Base-by-base conservation (phyloP, 2,329 filamentous ascomycete genomes). In the Fusarium sp. region DNA sequence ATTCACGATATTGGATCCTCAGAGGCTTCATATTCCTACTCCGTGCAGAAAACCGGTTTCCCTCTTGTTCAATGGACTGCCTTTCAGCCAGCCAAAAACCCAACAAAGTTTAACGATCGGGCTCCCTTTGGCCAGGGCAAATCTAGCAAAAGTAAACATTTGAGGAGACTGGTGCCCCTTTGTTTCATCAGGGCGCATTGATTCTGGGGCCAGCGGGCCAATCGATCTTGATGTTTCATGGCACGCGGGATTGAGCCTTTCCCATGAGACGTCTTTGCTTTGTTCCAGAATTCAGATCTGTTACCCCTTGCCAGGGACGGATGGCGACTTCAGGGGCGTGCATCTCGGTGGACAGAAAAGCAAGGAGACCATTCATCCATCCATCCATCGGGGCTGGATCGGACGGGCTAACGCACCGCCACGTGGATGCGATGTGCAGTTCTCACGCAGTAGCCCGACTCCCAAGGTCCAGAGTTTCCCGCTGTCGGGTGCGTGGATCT, bases 141-240 rank as follows among this genome's bases (percentile, higher is more conserved):
- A 68, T 62, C 56, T 52, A 57, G 47, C n/a, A 67, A 65, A 60
- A 68, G 54, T 68, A 67, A 73, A 72, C 66, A 60, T 67, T 67
- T 68, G 40, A 54, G 60, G 38, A 54, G 27, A 34, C 27, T 31
- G 27, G 13, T 54, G 27, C 27, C 67, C 57, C 66, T 67, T 72
- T 67, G 77, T 78, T 78, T 78, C 77, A 78, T 66, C 67, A 64
- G 66, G 75, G 69, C 62, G 52, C 58, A 75, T 59, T 57, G 70
- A 54, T 59, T 72, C 68, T 76, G 67, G 76, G 65, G 72, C 60
- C n/a, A 27, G 50, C 35, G 61, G 62, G 60, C 76, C 77, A 78
- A 78, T 77, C 60, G 72, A 74, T 76, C 64, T 66, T 40, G 34
- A 62, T 70, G 75, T 78, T 78, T 77, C 75, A 78, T 65, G 59